A percentile compares a stretch with the other conserved stretches of the same genome.
These are phyloP conservation scores for Sanghuangporus weigelae DNA, from an alignment of 1,284 basidiomycete genomes.

Conservation along the genomic window DNA sequence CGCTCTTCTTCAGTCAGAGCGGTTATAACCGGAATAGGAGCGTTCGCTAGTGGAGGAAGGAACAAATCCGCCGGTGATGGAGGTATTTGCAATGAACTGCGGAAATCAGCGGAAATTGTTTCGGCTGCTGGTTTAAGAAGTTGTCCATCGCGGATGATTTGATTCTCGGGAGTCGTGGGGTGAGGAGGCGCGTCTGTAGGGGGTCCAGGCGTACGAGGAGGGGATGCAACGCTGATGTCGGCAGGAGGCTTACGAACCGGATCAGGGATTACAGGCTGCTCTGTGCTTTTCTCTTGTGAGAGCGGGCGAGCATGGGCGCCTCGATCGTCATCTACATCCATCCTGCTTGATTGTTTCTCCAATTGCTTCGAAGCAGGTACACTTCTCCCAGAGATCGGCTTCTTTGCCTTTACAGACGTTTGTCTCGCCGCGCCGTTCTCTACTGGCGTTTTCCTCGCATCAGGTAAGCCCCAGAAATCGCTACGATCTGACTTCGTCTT, in stretches of 20 bases:
- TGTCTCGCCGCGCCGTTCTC: neutral
- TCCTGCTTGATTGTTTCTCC: neutral
- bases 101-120: neutral
- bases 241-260: neutral
- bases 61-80: constrained; percentile 6
- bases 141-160: neutral
- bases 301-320: neutral
- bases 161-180: constrained; percentile 1
- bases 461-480: neutral
- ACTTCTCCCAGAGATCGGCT: neutral
- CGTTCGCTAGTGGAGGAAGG: constrained; percentile 13
- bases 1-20: constrained; percentile 58
- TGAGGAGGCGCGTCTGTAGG: neutral
- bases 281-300: neutral
- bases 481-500: neutral
- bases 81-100: neutral
- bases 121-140: neutral
- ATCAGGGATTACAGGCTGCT: neutral
- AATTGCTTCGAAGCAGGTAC: neutral
- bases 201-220: neutral
- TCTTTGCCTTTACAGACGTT: neutral
- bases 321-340: constrained; percentile 1
- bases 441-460: neutral
- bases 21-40: neutral
- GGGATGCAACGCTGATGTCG: neutral